Evolutionary conservation across 2,329 filamentous ascomycete species (phyloP), one percentile per base, ranked within the genome.

Genomic region (Moelleriella libera): DNA sequence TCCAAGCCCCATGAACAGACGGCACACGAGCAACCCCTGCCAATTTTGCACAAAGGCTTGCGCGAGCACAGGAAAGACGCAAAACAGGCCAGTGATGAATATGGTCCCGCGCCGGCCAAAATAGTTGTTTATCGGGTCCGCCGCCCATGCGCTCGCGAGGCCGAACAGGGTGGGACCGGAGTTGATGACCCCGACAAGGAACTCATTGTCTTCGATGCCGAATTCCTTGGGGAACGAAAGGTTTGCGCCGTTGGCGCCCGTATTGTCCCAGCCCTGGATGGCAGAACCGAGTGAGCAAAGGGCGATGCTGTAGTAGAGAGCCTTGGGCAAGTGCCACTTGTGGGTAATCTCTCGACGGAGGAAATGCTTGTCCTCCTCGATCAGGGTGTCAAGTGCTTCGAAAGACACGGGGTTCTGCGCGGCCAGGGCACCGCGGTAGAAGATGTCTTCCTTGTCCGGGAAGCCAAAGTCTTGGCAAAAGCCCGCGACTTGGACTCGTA

Each of bases 101-200:
- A 80, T 78, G 12, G 57, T 57, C 1, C 59, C 57, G 1, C 59
- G 50, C 1, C 59, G 57, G 0, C 59, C 59, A 2, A 60, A 46
- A 6, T 47, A 41, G 47, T 58, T 55, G 47, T 61, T 61, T 8
- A 77, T 69, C 3, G 67, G 66, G 12, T 61, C 59, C 4, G 57
- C 57, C 4, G 56, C 55, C 57, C 57, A 61, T 1, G 57, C 57
- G 29, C 50, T 50, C 9, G 53, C 42, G 3, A 61, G 49, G 5
- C 52, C 51, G 43, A 53, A 57, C 2, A 56, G 47, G 1, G 54
- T 54, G 3, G 55, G 54, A 4, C 45, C 56, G 0, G 68, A 58
- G 49, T 82, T 82, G 46, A 83, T 68, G 5, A 79, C 58, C 28
- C 79, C 79, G 12, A 80, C 66, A 21, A 81, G 63, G 71, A 74